Conservation (phyloP, 2,329 filamentous ascomycete species). For the Zymoseptoria crescenta region DNA sequence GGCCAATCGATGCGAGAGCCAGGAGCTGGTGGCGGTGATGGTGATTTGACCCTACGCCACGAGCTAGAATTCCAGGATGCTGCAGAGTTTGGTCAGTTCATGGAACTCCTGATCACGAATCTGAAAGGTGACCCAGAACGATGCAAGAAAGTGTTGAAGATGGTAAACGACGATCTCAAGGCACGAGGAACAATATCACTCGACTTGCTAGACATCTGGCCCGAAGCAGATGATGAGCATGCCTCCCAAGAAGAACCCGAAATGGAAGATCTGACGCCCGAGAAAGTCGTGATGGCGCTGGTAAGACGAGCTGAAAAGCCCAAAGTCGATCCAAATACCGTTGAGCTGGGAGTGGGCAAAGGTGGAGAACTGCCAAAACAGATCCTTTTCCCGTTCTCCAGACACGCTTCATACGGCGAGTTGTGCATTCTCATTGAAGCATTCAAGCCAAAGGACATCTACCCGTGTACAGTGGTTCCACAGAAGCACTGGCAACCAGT, state of each 20-base stretch:
- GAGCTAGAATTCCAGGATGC: constrained; percentile 54
- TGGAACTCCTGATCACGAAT: constrained; percentile 34
- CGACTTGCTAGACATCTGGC: constrained; percentile 18
- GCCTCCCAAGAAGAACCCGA: constrained; percentile 37
- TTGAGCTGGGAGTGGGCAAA: background rate
- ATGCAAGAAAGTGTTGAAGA: constrained; percentile 29
- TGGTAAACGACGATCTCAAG: constrained; percentile 25
- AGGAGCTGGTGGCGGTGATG: constrained; percentile 71
- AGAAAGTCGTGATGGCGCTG: constrained; percentile 25
- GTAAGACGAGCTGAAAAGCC: constrained; percentile 20
- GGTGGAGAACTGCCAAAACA: constrained; percentile 17
- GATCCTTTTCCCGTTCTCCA: constrained; percentile 69
- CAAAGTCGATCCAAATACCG: constrained; percentile 15
- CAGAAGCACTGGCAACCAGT: constrained; percentile 53
- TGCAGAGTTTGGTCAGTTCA: constrained; percentile 44
- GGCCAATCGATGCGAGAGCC: constrained; percentile 62
- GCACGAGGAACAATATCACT: constrained; percentile 17
- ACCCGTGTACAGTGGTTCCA: constrained; percentile 65
- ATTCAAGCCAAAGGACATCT: constrained; percentile 68
- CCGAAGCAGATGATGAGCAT: constrained; percentile 11
- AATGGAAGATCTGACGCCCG: constrained; percentile 35
- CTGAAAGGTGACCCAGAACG: constrained; percentile 31
- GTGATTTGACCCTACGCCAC: constrained; percentile 61
- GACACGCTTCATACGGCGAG: constrained; percentile 81
- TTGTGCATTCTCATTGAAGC: constrained; percentile 60